These are phyloP conservation scores for Coprinopsis marcescibilis DNA, from an alignment of 768 basidiomycete species.

Conservation along the genomic window DNA sequence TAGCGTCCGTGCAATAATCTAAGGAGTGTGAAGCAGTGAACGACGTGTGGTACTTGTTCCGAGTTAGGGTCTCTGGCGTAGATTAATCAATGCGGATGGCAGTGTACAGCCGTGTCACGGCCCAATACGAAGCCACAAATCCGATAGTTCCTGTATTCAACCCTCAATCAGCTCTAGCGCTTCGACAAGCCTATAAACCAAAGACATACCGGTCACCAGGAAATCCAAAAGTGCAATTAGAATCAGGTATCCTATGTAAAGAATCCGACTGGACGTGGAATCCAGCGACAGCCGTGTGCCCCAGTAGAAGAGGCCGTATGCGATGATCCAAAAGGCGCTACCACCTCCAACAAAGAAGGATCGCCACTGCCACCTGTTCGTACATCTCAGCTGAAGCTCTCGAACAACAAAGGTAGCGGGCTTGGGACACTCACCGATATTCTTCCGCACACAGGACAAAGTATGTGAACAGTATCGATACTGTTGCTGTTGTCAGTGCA, in stretches of 20 bases:
- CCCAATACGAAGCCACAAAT: slow-evolving; percentile 88
- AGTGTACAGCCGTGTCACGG: slow-evolving; percentile 76
- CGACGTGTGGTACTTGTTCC: too few species aligned
- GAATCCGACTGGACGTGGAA: slow-evolving; percentile 70
- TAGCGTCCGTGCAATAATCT: too few species aligned
- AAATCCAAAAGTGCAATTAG: slow-evolving; percentile 81
- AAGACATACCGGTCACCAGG: slow-evolving; percentile 69
- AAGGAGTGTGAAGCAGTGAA: too few species aligned
- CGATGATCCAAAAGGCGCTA: slow-evolving; percentile 85
- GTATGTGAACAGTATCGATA: slow-evolving; percentile 84
- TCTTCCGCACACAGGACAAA: slow-evolving; percentile 93
- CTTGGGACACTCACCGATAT: slow-evolving; percentile 54
- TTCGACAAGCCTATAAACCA: not conserved
- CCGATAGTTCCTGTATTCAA: slow-evolving; percentile 83
- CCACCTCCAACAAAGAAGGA: slow-evolving; percentile 90
- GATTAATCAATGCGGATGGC: slow-evolving; percentile 76
- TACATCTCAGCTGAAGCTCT: not conserved
- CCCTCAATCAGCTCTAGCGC: slow-evolving; percentile 6
- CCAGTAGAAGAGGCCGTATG: slow-evolving; percentile 89
- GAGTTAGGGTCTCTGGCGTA: too few species aligned
- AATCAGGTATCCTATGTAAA: slow-evolving; percentile 89
- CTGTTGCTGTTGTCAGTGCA: slow-evolving; percentile 82
- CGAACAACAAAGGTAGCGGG: not conserved
- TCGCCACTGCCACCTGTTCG: slow-evolving; percentile 89
- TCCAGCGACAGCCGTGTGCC: slow-evolving; percentile 79